These are phyloP conservation scores for Heliocybe sulcata DNA, from an alignment of 1,284 basidiomycete species.

Conservation along the genomic window DNA sequence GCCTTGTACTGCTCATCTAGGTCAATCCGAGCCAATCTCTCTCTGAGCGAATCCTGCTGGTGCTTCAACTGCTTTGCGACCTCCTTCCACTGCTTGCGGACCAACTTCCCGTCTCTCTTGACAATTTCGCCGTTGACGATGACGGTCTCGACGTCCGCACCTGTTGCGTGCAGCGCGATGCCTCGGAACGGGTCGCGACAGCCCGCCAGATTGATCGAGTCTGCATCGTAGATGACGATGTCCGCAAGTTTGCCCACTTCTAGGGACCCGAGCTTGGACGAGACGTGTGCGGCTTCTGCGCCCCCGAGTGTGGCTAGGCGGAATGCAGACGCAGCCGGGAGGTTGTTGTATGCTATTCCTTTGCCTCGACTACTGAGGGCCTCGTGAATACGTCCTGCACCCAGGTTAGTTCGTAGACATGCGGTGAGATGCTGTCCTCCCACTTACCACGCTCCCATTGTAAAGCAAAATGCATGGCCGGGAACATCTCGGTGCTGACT, in stretches of 20 bases:
- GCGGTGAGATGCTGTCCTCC: neutral
- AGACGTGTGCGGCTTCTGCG: constrained; percentile 22
- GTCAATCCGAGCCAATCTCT: neutral
- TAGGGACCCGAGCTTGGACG: constrained; percentile 20
- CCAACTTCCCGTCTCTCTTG: constrained; percentile 17
- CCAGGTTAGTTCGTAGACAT: neutral
- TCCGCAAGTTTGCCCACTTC: constrained; percentile 27
- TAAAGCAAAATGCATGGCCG: constrained; percentile 23
- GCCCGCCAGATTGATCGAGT: constrained; percentile 21
- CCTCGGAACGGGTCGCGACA: constrained; percentile 21
- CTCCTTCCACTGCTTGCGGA: constrained; percentile 4
- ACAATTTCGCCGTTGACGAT: constrained; percentile 26
- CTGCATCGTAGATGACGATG: constrained; percentile 22
- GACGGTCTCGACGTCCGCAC: constrained; percentile 23
- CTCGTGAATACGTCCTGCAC: constrained; percentile 18
- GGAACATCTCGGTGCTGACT: constrained; percentile 26
- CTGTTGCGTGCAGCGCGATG: constrained; percentile 24
- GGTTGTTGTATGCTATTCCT: constrained; percentile 15
- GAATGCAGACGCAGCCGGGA: constrained; percentile 21
- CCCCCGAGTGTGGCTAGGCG: constrained; percentile 25
- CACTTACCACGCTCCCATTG: constrained; percentile 21
- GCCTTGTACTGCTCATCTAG: constrained; percentile 1
- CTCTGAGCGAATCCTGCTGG: neutral
- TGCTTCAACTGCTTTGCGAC: constrained; percentile 4
- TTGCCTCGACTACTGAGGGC: constrained; percentile 12